phyloP scores from a whole-genome alignment of 2,329 filamentous ascomycete genomes.

The Lasiodiplodia citricola region DNA sequence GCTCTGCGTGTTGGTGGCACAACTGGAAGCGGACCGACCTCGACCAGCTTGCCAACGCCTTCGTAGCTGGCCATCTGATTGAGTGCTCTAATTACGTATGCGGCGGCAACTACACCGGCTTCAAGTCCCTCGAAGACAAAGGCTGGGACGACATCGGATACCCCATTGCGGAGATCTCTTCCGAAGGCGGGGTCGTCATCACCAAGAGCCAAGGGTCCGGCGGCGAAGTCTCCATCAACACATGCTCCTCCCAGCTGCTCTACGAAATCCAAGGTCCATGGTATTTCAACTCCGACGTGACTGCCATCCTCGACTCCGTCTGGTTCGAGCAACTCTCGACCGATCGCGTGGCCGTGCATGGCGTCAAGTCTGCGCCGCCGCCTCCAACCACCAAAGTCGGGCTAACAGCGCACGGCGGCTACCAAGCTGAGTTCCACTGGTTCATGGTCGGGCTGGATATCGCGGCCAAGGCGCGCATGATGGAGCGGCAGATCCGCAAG shows the following conservation, averaged over 20 bases:
- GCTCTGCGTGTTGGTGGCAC: conserved; percentile 53
- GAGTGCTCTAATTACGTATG: conserved; percentile 52
- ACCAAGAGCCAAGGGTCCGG: conserved; percentile 33
- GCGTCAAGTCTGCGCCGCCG: conserved; percentile 51
- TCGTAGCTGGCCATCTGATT: conserved; percentile 52
- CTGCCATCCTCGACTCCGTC: conserved; percentile 56
- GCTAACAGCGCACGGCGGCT: conserved; percentile 52
- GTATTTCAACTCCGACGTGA: conserved; percentile 65
- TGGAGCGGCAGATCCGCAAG: conserved; percentile 43
- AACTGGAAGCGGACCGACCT: conserved; percentile 47
- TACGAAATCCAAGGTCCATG: conserved; percentile 49
- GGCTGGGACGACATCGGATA: conserved; percentile 42
- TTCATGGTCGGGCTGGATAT: conserved; percentile 53
- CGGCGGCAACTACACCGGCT: conserved; percentile 52
- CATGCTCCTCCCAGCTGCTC: conserved; percentile 29
- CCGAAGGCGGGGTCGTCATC: conserved; percentile 35
- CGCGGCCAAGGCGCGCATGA: conserved; percentile 50
- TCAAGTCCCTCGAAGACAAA: conserved; percentile 44
- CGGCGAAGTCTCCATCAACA: conserved; percentile 31
- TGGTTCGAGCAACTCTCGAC: conserved; percentile 57
- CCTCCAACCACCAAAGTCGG: conserved; percentile 49
- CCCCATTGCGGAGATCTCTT: conserved; percentile 39
- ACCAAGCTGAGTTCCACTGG: conserved; percentile 54
- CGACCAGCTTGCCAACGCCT: conserved; percentile 49
- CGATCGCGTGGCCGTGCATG: conserved; percentile 56